Percentiles rank a stretch among this genome's conserved stretches.
These are phyloP conservation scores for Mikania micrantha DNA, from an alignment of 129 eudicot species.

Conservation along the genomic window DNA sequence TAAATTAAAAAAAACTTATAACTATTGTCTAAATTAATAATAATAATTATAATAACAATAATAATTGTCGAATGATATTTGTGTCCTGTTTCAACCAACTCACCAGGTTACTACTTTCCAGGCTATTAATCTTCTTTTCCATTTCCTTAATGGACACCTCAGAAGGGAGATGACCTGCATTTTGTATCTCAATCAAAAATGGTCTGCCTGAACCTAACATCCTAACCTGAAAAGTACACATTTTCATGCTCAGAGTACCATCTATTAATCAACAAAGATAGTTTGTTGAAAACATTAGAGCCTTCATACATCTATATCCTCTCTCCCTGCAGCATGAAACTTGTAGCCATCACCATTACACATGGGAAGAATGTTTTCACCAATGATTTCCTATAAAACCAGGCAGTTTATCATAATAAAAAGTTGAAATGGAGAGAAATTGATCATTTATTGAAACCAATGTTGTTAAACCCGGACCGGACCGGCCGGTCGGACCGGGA, in stretches of 20 bases:
- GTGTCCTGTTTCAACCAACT: slow-evolving; percentile 18
- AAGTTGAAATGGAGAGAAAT: neutral
- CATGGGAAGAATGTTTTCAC: slow-evolving; percentile 66
- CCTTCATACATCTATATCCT: slow-evolving; percentile 82
- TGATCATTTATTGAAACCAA: neutral
- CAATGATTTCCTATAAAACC: slow-evolving; percentile 72
- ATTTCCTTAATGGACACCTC: slow-evolving; percentile 53
- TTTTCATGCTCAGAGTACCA: neutral
- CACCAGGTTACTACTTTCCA: slow-evolving; percentile 58
- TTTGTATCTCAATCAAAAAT: slow-evolving; percentile 83
- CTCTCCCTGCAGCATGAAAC: slow-evolving; percentile 99
- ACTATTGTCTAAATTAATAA: neutral
- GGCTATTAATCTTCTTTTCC: slow-evolving; percentile 61
- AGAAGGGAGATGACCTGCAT: slow-evolving; percentile 67
- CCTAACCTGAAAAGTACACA: slow-evolving; percentile 57
- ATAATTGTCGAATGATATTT: neutral
- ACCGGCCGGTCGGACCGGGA: no score
- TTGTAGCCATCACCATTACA: slow-evolving; percentile 81
- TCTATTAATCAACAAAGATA: neutral
- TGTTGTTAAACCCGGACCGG: no score
- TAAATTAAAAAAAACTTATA: no score
- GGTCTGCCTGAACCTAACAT: slow-evolving; percentile 99
- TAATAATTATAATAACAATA: neutral
- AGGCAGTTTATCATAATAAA: slow-evolving; percentile 1
- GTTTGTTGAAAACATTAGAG: slow-evolving; percentile 9